These are phyloP conservation scores for Neoboletus magnificus DNA, from an alignment of 768 basidiomycete genomes.

Conservation along the genomic window DNA sequence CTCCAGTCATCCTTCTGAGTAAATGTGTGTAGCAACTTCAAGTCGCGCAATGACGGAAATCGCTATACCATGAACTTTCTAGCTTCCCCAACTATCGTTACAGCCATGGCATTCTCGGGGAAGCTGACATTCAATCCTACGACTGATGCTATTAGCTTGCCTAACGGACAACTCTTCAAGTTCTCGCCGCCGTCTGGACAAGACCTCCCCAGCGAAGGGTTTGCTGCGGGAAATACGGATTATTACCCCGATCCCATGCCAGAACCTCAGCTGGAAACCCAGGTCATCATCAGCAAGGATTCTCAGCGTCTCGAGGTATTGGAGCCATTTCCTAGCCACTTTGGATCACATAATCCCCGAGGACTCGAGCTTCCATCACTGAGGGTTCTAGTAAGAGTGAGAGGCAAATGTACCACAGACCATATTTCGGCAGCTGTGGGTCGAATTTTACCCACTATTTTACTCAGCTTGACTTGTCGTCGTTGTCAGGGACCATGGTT, in stretches of 20 bases:
- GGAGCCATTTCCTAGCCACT: conserved; percentile 80
- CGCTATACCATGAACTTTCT: conserved; percentile 95
- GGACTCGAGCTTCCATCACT: conserved; percentile 76
- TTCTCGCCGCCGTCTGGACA: conserved; percentile 83
- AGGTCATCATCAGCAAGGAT: conserved; percentile 70
- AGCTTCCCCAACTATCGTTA: conserved; percentile 94
- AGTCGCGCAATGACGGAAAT: conserved; percentile 97
- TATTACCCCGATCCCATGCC: conserved; percentile 81
- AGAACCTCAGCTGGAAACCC: conserved; percentile 67
- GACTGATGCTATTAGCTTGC: conserved; percentile 64
- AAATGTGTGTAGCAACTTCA: conserved; percentile 57
- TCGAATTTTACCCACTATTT: conserved; percentile 4
- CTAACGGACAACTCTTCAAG: conserved; percentile 75
- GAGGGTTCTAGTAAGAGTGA: conserved; percentile 84
- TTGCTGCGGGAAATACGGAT: conserved; percentile 65
- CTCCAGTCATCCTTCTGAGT: not conserved
- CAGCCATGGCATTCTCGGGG: conserved; percentile 96
- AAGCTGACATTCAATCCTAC: conserved; percentile 91
- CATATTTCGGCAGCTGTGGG: conserved; percentile 94
- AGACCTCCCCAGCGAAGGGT: conserved; percentile 81
- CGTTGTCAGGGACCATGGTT: conserved; percentile 84
- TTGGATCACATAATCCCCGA: conserved; percentile 47
- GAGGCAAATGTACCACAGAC: conserved; percentile 99
- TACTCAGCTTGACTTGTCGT: conserved; percentile 1
- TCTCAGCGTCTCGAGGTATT: conserved; percentile 87